Evolutionary conservation across 495 filamentous ascomycete species (phyloP).

Genomic region (Penicillium bialowiezense): DNA sequence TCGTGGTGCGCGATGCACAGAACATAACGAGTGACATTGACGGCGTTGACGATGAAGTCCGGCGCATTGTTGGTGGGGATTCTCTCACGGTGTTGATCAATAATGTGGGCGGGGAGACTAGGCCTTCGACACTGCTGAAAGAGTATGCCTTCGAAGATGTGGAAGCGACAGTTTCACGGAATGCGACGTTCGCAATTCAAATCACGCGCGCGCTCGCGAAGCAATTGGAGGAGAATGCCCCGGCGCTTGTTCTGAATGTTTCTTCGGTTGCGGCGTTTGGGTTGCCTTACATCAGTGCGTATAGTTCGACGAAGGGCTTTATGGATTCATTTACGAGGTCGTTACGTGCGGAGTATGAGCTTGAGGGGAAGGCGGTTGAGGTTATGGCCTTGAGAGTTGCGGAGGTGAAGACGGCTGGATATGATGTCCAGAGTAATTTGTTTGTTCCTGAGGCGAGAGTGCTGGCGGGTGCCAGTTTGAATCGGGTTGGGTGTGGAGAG

Average conservation of each 20-base stretch:
- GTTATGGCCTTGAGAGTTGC: conserved; percentile 29
- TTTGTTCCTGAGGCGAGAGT: conserved; percentile 19
- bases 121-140: conserved; percentile 18
- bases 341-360: conserved; percentile 27
- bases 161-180: conserved; percentile 30
- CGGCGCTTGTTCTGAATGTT: conserved; percentile 42
- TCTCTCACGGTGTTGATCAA: conserved; percentile 45
- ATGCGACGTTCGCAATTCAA: conserved; percentile 39
- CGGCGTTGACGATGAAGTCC: conserved; percentile 17
- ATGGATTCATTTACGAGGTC: conserved; percentile 30
- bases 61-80: conserved; percentile 11
- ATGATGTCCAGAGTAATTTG: conserved; percentile 16
- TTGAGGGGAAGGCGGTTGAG: conserved; percentile 23
- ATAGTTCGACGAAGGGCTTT: conserved; percentile 38
- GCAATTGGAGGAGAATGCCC: conserved; percentile 21
- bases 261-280: conserved; percentile 32
- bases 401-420: conserved; percentile 18
- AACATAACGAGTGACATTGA: conserved; percentile 10
- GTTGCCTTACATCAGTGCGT: conserved; percentile 35
- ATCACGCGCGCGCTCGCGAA: conserved; percentile 41
- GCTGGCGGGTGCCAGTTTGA: conserved; percentile 25
- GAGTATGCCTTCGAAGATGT: conserved; percentile 19
- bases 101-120: conserved; percentile 43
- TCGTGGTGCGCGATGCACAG: conserved; percentile 35
- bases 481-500: conserved; percentile 29